Conservation (phyloP, 495 filamentous ascomycete genomes). For the Aspergillus carlsbadensis region DNA sequence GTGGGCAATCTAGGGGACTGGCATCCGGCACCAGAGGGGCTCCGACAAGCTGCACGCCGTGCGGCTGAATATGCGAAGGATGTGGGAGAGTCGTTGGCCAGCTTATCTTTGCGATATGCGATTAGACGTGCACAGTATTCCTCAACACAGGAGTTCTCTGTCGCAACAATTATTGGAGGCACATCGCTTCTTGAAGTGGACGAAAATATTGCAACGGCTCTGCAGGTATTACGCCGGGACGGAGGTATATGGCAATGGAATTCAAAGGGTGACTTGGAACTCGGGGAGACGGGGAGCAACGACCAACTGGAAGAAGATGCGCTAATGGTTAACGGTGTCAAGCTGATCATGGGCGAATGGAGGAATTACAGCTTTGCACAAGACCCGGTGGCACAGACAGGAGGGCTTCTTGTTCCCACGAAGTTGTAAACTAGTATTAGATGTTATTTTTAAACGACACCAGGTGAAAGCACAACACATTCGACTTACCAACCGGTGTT, state of each 20-base stretch:
- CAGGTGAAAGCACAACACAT: too few species aligned
- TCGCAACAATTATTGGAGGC: conserved; percentile 6
- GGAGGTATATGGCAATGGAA: conserved; percentile 2
- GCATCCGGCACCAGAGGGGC: conserved; percentile 7
- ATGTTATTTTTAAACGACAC: too few species aligned
- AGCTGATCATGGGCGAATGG: conserved; percentile 7
- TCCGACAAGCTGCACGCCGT: neutral
- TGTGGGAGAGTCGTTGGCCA: conserved; percentile 3
- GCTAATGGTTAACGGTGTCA: neutral
- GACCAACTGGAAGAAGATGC: neutral
- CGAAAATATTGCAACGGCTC: conserved; percentile 6
- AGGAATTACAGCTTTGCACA: conserved; percentile 11
- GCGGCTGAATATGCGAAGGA: neutral
- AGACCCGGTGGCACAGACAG: neutral
- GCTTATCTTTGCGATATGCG: conserved; percentile 6
- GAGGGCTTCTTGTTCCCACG: neutral
- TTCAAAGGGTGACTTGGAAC: neutral
- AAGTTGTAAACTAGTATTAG: conserved; percentile 2
- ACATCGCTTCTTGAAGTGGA: conserved; percentile 4
- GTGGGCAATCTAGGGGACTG: conserved; percentile 7
- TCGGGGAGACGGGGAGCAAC: neutral
- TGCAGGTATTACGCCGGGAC: conserved; percentile 1
- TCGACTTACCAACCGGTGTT: too few species aligned
- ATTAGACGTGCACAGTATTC: neutral
- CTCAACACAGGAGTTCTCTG: neutral